These are phyloP conservation scores for Austroboletus sp. DNA, from an alignment of 1,284 basidiomycete species.

Conservation along the genomic window DNA sequence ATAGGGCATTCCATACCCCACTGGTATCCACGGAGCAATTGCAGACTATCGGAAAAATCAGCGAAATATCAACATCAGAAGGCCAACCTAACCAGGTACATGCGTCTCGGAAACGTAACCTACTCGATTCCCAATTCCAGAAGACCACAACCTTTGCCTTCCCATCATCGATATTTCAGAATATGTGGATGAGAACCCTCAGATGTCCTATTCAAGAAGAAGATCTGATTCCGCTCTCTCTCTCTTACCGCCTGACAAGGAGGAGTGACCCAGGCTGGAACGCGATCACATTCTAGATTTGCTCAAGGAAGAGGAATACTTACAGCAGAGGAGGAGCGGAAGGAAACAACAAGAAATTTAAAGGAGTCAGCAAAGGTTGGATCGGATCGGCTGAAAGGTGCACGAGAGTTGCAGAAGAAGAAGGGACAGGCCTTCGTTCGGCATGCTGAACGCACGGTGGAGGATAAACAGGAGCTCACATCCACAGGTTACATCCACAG, in stretches of 20 bases:
- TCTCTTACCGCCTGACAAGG: slow-evolving; percentile 43
- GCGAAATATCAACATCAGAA: slow-evolving; percentile 42
- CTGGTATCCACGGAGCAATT: slow-evolving; percentile 44
- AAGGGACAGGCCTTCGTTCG: slow-evolving; percentile 64
- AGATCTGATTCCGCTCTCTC: slow-evolving; percentile 43
- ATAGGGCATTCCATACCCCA: slow-evolving; percentile 37
- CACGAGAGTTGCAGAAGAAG: slow-evolving; percentile 62
- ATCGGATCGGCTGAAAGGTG: slow-evolving; percentile 45
- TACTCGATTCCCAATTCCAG: slow-evolving; percentile 16
- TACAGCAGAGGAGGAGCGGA: slow-evolving; percentile 38
- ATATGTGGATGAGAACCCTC: slow-evolving; percentile 33
- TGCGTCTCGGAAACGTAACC: slow-evolving; percentile 15
- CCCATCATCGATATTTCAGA: slow-evolving; percentile 75
- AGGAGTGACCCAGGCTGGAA: slow-evolving; percentile 46
- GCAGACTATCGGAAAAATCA: slow-evolving; percentile 51
- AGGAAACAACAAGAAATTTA: slow-evolving; percentile 44
- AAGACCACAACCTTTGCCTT: slow-evolving; percentile 50
- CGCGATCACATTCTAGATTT: slow-evolving; percentile 59
- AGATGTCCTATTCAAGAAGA: slow-evolving; percentile 29
- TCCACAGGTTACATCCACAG: slow-evolving; percentile 17
- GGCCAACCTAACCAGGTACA: slow-evolving; percentile 60
- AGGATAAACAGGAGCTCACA: slow-evolving; percentile 33
- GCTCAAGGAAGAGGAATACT: slow-evolving; percentile 62
- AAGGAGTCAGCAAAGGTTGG: slow-evolving; percentile 49
- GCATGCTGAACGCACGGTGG: slow-evolving; percentile 40